A percentile compares a stretch with the other conserved stretches of the same genome.
Evolutionary conservation across 192 early-diverging fungal genomes (phyloP).

Genomic region (Phycomyces blakesleeanus): DNA sequence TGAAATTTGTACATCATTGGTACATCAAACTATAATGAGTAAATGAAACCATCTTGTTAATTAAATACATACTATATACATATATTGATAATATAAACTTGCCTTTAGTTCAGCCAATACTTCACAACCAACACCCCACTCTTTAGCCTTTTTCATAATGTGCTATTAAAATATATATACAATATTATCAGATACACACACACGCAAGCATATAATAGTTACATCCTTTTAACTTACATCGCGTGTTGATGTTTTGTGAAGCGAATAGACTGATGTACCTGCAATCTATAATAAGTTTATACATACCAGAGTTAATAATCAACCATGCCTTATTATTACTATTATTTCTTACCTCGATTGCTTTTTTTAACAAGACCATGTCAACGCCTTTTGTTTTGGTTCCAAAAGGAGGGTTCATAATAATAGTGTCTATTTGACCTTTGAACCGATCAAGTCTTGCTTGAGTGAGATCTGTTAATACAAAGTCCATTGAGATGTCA

Average conservation of each 20-base stretch:
- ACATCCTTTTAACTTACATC: constrained; percentile 36
- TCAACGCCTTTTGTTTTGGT: constrained; percentile 79
- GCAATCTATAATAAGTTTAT: constrained; percentile 50
- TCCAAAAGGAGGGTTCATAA: constrained; percentile 83
- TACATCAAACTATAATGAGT: constrained; percentile 73
- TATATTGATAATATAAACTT: constrained; percentile 3
- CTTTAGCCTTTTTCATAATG: constrained; percentile 63
- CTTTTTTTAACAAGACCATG: constrained; percentile 67
- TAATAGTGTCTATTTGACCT: constrained; percentile 64
- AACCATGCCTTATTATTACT: not conserved
- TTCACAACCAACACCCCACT: constrained; percentile 69
- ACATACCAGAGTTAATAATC: not conserved
- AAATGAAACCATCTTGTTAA: too few species aligned
- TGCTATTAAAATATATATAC: too few species aligned
- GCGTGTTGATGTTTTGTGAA: constrained; percentile 77
- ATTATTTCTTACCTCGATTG: constrained; percentile 42
- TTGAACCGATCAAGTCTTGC: constrained; percentile 43
- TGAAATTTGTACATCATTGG: constrained; percentile 82
- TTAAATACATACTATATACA: not conserved
- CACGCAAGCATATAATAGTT: too few species aligned
- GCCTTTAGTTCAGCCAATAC: constrained; percentile 71
- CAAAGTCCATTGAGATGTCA: constrained; percentile 61
- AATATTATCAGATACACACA: too few species aligned
- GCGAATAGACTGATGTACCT: constrained; percentile 64
- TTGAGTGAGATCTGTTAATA: constrained; percentile 46